phyloP scores from a whole-genome alignment of 768 basidiomycete species.

The Russula compacta region DNA sequence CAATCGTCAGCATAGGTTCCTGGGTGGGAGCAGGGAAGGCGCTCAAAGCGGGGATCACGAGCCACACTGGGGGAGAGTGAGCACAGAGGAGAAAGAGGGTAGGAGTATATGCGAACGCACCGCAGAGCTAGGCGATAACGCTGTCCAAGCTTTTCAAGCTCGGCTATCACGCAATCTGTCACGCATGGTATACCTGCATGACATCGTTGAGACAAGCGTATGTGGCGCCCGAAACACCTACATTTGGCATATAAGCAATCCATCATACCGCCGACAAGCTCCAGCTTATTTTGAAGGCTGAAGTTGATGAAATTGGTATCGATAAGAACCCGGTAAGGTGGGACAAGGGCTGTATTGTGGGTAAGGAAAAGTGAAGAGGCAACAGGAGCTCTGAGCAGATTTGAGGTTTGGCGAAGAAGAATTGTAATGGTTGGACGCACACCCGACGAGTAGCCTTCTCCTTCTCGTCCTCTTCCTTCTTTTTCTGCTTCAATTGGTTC shows the following conservation, averaged over 20 bases:
- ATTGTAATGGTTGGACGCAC: slow-evolving; percentile 38
- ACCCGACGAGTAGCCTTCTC: slow-evolving; percentile 68
- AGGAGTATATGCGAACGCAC: slow-evolving; percentile 36
- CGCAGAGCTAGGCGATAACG: slow-evolving; percentile 90
- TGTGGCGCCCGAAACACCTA: slow-evolving; percentile 30
- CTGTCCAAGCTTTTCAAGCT: slow-evolving; percentile 94
- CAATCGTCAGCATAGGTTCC: slow-evolving; percentile 99
- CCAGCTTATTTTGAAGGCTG: slow-evolving; percentile 94
- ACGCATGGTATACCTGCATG: slow-evolving; percentile 88
- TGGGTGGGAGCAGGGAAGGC: slow-evolving; percentile 81
- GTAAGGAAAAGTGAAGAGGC: slow-evolving; percentile 91
- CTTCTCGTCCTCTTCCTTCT: slow-evolving; percentile 74
- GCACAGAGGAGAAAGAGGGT: not conserved
- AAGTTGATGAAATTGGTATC: slow-evolving; percentile 99
- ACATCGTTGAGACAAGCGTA: slow-evolving; percentile 8
- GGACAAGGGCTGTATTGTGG: slow-evolving; percentile 92
- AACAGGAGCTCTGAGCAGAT: slow-evolving; percentile 54
- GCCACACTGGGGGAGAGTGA: slow-evolving; percentile 58
- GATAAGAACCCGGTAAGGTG: slow-evolving; percentile 93
- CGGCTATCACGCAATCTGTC: slow-evolving; percentile 99
- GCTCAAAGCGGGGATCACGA: slow-evolving; percentile 94
- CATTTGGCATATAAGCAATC: slow-evolving; percentile 98
- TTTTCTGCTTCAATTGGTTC: slow-evolving; percentile 83
- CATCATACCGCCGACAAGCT: slow-evolving; percentile 98
- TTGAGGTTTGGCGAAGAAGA: not conserved